Conservation (phyloP, 2,329 filamentous ascomycete genomes). For the Herpotrichia juniperi region DNA sequence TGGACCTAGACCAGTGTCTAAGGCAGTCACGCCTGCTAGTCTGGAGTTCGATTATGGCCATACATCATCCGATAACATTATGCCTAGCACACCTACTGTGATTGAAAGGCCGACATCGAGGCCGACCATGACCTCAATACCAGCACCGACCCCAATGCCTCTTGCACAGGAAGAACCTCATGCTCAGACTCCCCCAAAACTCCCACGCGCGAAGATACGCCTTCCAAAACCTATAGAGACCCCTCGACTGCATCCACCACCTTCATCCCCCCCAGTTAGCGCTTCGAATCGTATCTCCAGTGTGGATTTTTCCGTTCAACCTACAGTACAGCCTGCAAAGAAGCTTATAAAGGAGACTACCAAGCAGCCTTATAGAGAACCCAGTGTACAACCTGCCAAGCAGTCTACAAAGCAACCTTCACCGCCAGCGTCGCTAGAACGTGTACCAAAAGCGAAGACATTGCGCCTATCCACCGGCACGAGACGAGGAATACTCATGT, state of each 20-base stretch:
- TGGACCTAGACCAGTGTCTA: constrained; percentile 15
- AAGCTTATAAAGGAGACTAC: background rate
- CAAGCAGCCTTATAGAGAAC: background rate
- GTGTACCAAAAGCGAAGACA: constrained; percentile 37
- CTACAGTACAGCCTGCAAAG: constrained; percentile 4
- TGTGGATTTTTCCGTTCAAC: constrained; percentile 34
- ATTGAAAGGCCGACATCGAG: constrained; percentile 2
- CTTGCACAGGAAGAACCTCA: constrained; percentile 4
- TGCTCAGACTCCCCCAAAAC: constrained; percentile 22
- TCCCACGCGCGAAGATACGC: constrained; percentile 31
- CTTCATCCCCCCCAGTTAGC: constrained; percentile 46
- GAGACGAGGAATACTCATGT: constrained; percentile 51
- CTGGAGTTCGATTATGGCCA: constrained; percentile 42
- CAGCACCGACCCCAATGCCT: constrained; percentile 1
- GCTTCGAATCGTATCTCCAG: constrained; percentile 44
- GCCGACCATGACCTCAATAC: constrained; percentile 4
- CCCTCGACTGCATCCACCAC: constrained; percentile 28
- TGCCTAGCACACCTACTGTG: constrained; percentile 27
- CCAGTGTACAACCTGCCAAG: background rate
- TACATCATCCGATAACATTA: constrained; percentile 28
- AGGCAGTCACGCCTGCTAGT: constrained; percentile 38
- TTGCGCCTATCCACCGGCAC: constrained; percentile 47
- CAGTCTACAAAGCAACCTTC: constrained; percentile 9
- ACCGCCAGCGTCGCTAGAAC: constrained; percentile 21
- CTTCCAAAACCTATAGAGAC: constrained; percentile 31